A percentile compares a stretch with the other conserved stretches of the same genome.
Conservation (phyloP, 2,329 filamentous ascomycete species). For the Penicillium sumatraense region DNA sequence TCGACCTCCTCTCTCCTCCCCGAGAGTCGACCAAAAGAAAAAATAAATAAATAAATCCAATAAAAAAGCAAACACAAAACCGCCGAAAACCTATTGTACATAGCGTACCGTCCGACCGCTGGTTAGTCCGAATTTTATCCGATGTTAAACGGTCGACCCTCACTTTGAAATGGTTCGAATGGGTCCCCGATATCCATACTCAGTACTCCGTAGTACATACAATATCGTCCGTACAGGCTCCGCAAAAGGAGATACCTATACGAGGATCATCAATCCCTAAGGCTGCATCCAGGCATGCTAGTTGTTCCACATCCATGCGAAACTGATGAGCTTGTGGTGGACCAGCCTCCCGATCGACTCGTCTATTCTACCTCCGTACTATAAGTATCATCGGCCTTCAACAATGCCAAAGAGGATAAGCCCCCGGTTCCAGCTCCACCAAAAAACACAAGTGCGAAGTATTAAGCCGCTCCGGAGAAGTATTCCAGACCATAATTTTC, state of each 20-base stretch:
- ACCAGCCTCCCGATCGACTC: not conserved
- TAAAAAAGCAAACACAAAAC: not conserved
- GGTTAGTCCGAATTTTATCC: not conserved
- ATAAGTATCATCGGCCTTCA: not conserved
- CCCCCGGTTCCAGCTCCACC: not conserved
- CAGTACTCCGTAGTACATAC: no score
- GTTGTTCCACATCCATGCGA: not conserved
- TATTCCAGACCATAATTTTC: not conserved
- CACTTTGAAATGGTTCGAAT: not conserved
- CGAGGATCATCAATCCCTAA: not conserved
- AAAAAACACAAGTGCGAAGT: not conserved
- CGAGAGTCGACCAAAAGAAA: no score
- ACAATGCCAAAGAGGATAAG: not conserved
- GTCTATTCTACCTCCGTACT: not conserved
- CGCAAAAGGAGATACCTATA: not conserved
- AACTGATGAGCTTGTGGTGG: not conserved
- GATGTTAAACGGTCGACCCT: not conserved
- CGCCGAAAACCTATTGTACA: no score
- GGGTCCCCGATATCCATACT: not conserved
- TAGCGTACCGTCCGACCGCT: not conserved
- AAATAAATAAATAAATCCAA: no score
- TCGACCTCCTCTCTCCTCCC: not conserved
- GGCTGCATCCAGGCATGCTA: not conserved
- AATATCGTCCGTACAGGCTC: no score
- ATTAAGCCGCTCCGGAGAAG: conserved; percentile 2